Evolutionary conservation across 768 basidiomycete species (phyloP).

Genomic region (Auriscalpium microsporum): DNA sequence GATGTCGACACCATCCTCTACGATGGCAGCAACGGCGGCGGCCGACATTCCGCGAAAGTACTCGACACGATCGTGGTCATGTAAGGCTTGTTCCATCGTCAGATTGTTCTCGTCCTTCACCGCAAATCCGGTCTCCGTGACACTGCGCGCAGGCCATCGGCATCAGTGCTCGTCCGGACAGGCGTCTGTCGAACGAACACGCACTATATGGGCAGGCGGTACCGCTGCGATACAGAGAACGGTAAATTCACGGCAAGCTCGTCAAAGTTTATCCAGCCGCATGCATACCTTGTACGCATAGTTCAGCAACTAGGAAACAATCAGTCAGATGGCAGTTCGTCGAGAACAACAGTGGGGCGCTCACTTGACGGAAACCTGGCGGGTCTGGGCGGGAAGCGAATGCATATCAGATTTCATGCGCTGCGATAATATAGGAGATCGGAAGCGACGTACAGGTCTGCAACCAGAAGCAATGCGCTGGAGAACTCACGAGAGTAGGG

Average conservation of each 20-base stretch:
- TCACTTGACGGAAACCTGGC: constrained; percentile 54
- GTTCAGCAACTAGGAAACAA: constrained; percentile 41
- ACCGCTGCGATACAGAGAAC: constrained; percentile 24
- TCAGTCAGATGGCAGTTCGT: background rate
- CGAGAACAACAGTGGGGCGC: constrained; percentile 2
- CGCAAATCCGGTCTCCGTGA: constrained; percentile 71
- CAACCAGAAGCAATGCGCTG: constrained; percentile 57
- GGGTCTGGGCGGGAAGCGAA: constrained; percentile 35
- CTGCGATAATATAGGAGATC: background rate
- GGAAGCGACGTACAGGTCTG: constrained; percentile 45
- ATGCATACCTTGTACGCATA: constrained; percentile 56
- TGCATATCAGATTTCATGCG: background rate
- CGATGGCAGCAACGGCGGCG: constrained; percentile 45
- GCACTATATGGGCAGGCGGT: constrained; percentile 47
- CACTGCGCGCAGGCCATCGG: constrained; percentile 24
- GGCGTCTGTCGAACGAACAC: constrained; percentile 8
- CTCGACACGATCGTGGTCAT: constrained; percentile 55
- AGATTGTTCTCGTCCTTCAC: constrained; percentile 54
- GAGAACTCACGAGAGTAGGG: background rate
- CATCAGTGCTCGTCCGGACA: too few species aligned
- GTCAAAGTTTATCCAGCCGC: background rate
- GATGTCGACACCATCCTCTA: constrained; percentile 55
- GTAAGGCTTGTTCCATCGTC: constrained; percentile 43
- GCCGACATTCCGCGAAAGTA: constrained; percentile 56
- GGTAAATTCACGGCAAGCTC: background rate